phyloP scores from a whole-genome alignment of 768 basidiomycete species.

The Pulveroboletus sp. region DNA sequence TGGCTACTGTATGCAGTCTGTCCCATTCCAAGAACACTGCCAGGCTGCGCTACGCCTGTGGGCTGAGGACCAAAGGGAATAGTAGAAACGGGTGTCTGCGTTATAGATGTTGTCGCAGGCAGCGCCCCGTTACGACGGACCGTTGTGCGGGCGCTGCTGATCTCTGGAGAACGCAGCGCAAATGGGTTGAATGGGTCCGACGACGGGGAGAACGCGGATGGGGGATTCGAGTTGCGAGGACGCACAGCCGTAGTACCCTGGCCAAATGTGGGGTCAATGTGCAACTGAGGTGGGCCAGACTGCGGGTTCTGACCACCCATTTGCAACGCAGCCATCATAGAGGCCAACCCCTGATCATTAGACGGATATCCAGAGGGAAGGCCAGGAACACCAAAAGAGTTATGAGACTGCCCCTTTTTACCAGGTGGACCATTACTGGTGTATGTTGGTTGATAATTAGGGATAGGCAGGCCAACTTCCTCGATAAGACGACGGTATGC shows the following conservation, averaged over 20 bases:
- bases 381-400: conserved; percentile 66
- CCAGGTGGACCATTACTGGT: conserved; percentile 55
- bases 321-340: conserved; percentile 91
- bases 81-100: conserved; percentile 28
- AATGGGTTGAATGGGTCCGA: conserved; percentile 61
- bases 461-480: conserved; percentile 90
- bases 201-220: conserved; percentile 48
- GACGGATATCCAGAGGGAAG: conserved; percentile 77
- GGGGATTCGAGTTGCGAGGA: conserved; percentile 42
- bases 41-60: conserved; percentile 55
- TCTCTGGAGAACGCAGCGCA: conserved; percentile 47
- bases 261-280: conserved; percentile 65
- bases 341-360: conserved; percentile 82
- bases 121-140: conserved; percentile 43
- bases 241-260: conserved; percentile 42
- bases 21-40: conserved; percentile 59
- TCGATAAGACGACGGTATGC: conserved; percentile 92
- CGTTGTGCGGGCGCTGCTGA: conserved; percentile 47
- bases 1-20: conserved; percentile 64
- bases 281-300: conserved; percentile 70
- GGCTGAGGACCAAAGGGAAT: conserved; percentile 61
- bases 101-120: conserved; percentile 32
- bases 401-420: conserved; percentile 56
- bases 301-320: conserved; percentile 89
- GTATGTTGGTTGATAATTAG: conserved; percentile 82